Evolutionary conservation across 345 rosid genomes (phyloP), one percentile per base, ranked within the genome.

Genomic region (Atalantia buxifolia): DNA sequence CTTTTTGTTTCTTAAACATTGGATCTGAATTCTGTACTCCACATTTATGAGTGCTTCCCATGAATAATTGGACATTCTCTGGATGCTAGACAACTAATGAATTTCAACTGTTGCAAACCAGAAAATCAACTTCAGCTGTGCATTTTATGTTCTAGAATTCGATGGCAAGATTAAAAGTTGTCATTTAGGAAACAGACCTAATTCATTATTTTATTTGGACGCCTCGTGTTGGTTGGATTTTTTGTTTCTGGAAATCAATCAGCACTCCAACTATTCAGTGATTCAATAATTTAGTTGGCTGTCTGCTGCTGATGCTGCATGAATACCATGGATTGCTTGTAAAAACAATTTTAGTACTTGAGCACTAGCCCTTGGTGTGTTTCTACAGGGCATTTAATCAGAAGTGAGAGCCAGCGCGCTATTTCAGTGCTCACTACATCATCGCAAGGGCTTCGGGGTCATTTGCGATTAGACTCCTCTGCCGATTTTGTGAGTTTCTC

Each of bases 371-470:
- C 65, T 71, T 57, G 73, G 40, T 79, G 77, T 87, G 84, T 85
- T 77, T 45, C 30, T 76, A 71, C 93, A 92, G 93, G 92, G 40
- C 81, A 82, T 86, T 38, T 76, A 76, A 79, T 75, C 79, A 80
- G 85, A 71, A 78, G 81, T 83, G 87, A 86, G 83, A 85, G 77
- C 78, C 89, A 87, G 82, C 77, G 31, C 86, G 85, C 88, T 83
- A 82, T 86, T 83, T 92, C 93, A 1, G 93, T 84, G 1, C 77
- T 90, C 57, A 89, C 94, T 21, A 21, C 78, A 22, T 72, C 81
- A 38, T 79, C 82, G 27, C 89, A 79, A 76, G 88, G 84, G 76
- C 84, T 71, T 70, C 78, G 59, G 45, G 78, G 57, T 57, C 76
- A 50, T 48, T 22, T 80, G 42, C 79, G 64, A 12, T 38, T 76